Percentiles rank a stretch among this genome's conserved stretches.
Conservation (phyloP, 495 filamentous ascomycete genomes). For the Xanthoparmelia taractica region DNA sequence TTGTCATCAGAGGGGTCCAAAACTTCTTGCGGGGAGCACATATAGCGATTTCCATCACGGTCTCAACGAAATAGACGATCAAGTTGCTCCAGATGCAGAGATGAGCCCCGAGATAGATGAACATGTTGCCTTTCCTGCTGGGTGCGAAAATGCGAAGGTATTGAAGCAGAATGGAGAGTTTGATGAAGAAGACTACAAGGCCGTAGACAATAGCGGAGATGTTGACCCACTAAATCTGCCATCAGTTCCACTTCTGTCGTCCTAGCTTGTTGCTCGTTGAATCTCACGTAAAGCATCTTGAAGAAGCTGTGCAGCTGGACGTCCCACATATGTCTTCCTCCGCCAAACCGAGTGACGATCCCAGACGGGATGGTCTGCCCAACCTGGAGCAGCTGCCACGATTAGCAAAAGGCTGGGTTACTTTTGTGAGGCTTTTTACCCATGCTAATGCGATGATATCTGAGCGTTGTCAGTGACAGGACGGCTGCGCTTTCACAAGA, state of each 20-base stretch:
- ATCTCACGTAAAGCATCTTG: slow-evolving; percentile 17
- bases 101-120: slow-evolving; percentile 13
- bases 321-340: slow-evolving; percentile 20
- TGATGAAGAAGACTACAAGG: slow-evolving; percentile 14
- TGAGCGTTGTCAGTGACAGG: too few relatives aligned
- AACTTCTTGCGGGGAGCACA: slow-evolving; percentile 36
- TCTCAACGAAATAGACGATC: slow-evolving; percentile 8
- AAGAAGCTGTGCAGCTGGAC: slow-evolving; percentile 14
- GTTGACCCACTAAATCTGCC: not conserved
- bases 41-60: not conserved
- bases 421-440: too few relatives aligned
- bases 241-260: not conserved
- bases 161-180: slow-evolving; percentile 22
- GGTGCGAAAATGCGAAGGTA: slow-evolving; percentile 23
- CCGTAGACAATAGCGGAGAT: slow-evolving; percentile 12
- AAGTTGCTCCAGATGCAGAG: slow-evolving; percentile 12
- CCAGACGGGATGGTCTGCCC: too few relatives aligned
- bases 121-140: slow-evolving; percentile 15
- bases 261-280: not conserved
- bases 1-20: slow-evolving; percentile 28
- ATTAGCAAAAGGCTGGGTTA: too few relatives aligned
- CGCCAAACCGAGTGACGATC: not conserved
- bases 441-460: too few relatives aligned
- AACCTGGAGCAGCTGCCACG: too few relatives aligned
- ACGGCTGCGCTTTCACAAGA: too few relatives aligned